These are phyloP conservation scores for Musa schizocarpa DNA, from an alignment of 176 grass and related monocot genomes.

Conservation along the genomic window DNA sequence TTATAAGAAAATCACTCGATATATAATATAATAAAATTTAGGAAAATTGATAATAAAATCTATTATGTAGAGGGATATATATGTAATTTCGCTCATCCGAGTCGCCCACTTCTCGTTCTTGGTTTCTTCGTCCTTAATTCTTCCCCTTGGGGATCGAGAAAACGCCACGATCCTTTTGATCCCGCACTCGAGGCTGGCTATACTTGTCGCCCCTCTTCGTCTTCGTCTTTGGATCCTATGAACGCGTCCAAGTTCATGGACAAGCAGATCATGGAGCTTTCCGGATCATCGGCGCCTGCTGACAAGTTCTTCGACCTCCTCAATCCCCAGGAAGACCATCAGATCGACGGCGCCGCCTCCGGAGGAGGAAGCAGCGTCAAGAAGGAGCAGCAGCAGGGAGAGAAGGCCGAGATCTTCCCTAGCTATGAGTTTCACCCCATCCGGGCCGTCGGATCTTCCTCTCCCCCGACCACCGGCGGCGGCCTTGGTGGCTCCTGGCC, in stretches of 20 bases:
- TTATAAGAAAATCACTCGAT: too few species aligned
- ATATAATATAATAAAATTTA: too few species aligned
- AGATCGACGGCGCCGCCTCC: constrained; percentile 12
- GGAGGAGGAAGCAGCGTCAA: constrained; percentile 16
- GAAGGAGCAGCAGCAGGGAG: constrained; percentile 17
- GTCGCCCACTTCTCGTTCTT: too few species aligned
- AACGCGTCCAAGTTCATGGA: constrained; percentile 79
- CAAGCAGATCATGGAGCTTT: constrained; percentile 72
- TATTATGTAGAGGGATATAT: too few species aligned
- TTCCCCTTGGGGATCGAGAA: too few species aligned
- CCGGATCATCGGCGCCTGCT: constrained; percentile 28
- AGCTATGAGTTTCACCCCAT: constrained; percentile 72
- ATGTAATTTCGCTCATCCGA: too few species aligned
- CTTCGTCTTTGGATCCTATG: constrained; percentile 29
- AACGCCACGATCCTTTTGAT: too few species aligned
- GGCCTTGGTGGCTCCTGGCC: constrained; percentile 10
- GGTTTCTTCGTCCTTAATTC: too few species aligned
- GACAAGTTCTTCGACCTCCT: constrained; percentile 46
- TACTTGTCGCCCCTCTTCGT: neutral
- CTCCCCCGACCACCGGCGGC: neutral
- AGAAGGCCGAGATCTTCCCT: constrained; percentile 30
- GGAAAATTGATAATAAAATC: too few species aligned
- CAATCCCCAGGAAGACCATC: constrained; percentile 44
- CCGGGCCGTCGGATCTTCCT: constrained; percentile 14
- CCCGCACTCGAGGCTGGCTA: too few species aligned